A percentile compares a stretch with the other conserved stretches of the same genome.
Evolutionary conservation across 768 basidiomycete genomes (phyloP).

Genomic region (Phaffia australis): DNA sequence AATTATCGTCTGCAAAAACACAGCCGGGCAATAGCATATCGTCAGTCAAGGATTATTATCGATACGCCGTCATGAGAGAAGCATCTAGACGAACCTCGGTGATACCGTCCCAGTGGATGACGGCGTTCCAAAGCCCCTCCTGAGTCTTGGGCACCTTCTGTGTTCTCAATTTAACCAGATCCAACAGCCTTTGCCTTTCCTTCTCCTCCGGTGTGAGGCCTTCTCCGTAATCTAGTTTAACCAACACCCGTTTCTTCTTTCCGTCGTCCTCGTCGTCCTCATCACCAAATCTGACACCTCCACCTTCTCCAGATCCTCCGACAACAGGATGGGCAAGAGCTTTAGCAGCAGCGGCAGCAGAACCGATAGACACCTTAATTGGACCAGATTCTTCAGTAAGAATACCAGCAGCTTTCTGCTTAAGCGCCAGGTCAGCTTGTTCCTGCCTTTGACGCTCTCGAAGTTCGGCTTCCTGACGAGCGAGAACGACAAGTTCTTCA

Average conservation of each 20-base stretch:
- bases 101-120: slow-evolving; percentile 84
- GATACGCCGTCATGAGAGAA: slow-evolving; percentile 7
- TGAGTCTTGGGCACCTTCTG: slow-evolving; percentile 63
- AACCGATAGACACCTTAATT: slow-evolving; percentile 62
- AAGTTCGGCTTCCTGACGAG: slow-evolving; percentile 86
- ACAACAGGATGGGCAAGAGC: slow-evolving; percentile 25
- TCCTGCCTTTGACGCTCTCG: slow-evolving; percentile 89
- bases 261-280: slow-evolving; percentile 74
- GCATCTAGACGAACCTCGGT: slow-evolving; percentile 54
- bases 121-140: slow-evolving; percentile 66
- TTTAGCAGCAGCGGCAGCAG: slow-evolving; percentile 46
- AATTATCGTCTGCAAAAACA: neutral
- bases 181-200: slow-evolving; percentile 65
- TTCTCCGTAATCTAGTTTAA: slow-evolving; percentile 78
- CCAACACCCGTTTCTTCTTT: slow-evolving; percentile 74
- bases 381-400: slow-evolving; percentile 74
- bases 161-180: slow-evolving; percentile 60
- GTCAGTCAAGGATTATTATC: neutral
- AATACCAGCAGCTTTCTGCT: slow-evolving; percentile 82
- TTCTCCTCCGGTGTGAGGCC: slow-evolving; percentile 42
- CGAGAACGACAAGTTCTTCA: slow-evolving; percentile 55
- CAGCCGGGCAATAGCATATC: slow-evolving; percentile 24
- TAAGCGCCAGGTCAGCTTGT: slow-evolving; percentile 79
- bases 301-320: slow-evolving; percentile 21
- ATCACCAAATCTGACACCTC: slow-evolving; percentile 64